Evolutionary conservation across 768 basidiomycete species (phyloP), one percentile per base, ranked within the genome.

Genomic region (Cystofilobasidium ferigula): DNA sequence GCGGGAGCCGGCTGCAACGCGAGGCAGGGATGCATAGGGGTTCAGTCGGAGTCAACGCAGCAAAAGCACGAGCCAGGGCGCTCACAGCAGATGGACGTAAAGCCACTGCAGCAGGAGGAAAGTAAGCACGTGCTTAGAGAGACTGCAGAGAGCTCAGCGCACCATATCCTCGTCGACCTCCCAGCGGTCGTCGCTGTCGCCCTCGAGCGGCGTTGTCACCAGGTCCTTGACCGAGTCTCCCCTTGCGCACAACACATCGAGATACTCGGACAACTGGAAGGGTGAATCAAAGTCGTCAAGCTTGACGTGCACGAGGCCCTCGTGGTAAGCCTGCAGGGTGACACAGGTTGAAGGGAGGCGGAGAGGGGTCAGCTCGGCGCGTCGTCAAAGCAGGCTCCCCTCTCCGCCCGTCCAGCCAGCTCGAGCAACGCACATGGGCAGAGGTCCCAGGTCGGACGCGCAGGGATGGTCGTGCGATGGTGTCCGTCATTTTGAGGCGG

Each of bases 71-170:
- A 54, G 34, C 4, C n/a, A 59, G 38, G 6, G 10, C 24, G 47
- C 72, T 70, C 30, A 74, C 76, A 75, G 65, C n/a, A 77, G 71
- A 58, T 77, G 76, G 56, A 75, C 76, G 61, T 76, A 76, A 35
- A 77, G 73, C 76, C 76, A 77, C 76, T 77, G 56, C 22, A 2
- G 24, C 22, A 30, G 26, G 22, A 18, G 13, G 22, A 24, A 35
- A 38, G 26, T 20, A 34, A 24, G 35, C 12, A 28, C 3, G 30
- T 18, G 28, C 6, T 30, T 2, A 32, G 30, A 32, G 51, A 30
- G 16, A 38, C 26, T 0, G 24, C 20, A 48, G 32, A 0, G 42
- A 32, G 36, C 38, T 35, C 40, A 1, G 34, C 65, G 32, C 43
- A 67, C 65, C 0, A 67, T 35, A 22, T 62, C 48, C 7, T 35